Base-by-base conservation (phyloP, 202 grass and related monocot genomes). In the Bolboschoenoplectus hybrid region DNA sequence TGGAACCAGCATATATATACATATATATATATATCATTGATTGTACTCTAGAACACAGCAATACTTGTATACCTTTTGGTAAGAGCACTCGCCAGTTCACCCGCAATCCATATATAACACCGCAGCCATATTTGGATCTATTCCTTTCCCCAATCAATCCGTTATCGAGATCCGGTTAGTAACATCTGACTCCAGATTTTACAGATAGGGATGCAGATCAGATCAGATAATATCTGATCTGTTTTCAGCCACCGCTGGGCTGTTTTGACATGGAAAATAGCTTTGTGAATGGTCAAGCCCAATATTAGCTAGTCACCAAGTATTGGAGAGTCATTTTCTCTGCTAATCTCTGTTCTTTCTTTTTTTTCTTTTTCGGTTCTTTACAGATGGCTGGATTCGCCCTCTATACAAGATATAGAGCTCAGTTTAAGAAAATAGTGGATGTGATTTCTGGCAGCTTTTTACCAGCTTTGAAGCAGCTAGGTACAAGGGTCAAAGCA, bases 331-430 rank as follows among this genome's bases (percentile, higher is more conserved):
- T 55, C 38, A 36, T 40, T 2, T 3, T 84, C 52, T 80, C 11
- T 47, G 46, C 67, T 52, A 41, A 50, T 66, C 32, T 46, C 16
- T 55, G 43, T 34, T 43, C 16, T 76, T 43, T n/a, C 58, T 57
- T 35, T 9, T 11, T 11, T 2, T 47, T 6, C 9, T 14, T 50
- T 86, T 66, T 8, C 72, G 2, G 10, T 9, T 85, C 9, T 78
- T 78, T 82, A 87, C 77, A 98, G 96, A 92, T 94, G 82, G 96
- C 90, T 47, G 96, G 96, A 47, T 95, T 90, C 86, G 86, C 87
- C 26, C 89, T 98, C 71, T 87, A 94, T 77, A 92, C 80, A 44
- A 94, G 85, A 91, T 95, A 98, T 45, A 89, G 81, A 86, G 87
- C 76, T 16, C 96, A 95, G 73, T 98, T 98, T 72, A 84, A 65